A percentile compares a stretch with the other conserved stretches of the same genome.
These are phyloP conservation scores for Cryptococcus sp. DNA, from an alignment of 1,284 basidiomycete genomes.

Conservation along the genomic window DNA sequence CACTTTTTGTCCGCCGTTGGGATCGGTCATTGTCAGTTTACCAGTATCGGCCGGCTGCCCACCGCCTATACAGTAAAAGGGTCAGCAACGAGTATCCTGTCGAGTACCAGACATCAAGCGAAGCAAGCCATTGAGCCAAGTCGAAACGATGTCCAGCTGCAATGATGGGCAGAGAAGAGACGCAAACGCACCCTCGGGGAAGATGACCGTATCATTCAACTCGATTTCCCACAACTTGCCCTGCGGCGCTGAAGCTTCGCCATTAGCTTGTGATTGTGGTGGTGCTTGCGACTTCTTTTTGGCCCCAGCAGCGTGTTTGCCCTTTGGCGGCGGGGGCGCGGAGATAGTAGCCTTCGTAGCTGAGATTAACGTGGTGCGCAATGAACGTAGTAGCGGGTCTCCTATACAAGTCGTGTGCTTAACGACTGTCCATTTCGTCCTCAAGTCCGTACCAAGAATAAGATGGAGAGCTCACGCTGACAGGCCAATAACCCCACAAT, in stretches of 20 bases:
- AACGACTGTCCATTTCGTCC: neutral
- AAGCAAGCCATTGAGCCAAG: neutral
- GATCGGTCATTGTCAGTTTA: slow-evolving; percentile 54
- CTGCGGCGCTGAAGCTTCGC: slow-evolving; percentile 11
- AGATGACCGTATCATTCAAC: slow-evolving; percentile 79
- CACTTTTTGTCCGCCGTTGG: slow-evolving; percentile 43
- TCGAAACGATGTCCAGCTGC: neutral
- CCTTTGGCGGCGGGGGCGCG: slow-evolving; percentile 40
- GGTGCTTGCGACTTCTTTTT: slow-evolving; percentile 21
- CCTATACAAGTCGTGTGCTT: no score
- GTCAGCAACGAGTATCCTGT: slow-evolving; percentile 9
- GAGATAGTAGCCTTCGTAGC: slow-evolving; percentile 29
- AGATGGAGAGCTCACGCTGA: slow-evolving; percentile 48
- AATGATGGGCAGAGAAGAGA: no score
- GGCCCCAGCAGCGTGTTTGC: slow-evolving; percentile 31
- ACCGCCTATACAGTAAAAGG: slow-evolving; percentile 59
- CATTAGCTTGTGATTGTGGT: slow-evolving; percentile 4
- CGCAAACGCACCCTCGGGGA: slow-evolving; percentile 64
- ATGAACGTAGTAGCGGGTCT: slow-evolving; percentile 47
- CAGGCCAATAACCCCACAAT: slow-evolving; percentile 55
- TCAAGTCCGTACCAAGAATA: neutral
- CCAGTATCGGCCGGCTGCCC: slow-evolving; percentile 83
- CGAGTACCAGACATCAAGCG: neutral
- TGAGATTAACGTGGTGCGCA: slow-evolving; percentile 38
- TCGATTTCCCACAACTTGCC: slow-evolving; percentile 59